Base-by-base conservation (phyloP, 2,329 filamentous ascomycete genomes). In the Aspergillus piperis region DNA sequence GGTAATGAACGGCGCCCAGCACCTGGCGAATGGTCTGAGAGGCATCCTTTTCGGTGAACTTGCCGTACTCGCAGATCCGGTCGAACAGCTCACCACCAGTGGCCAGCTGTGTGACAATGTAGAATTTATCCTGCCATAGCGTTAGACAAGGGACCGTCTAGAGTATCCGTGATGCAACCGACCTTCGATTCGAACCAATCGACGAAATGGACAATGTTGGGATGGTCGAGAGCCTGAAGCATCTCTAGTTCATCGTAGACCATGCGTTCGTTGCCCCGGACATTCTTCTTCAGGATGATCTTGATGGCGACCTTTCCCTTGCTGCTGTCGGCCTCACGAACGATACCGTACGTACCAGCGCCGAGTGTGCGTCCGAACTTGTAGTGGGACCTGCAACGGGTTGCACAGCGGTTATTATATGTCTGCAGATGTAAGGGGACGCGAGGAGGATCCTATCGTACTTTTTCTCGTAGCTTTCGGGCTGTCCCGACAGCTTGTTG, bases 151-250 rank as follows among this genome's bases (percentile, higher is more conserved):
- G 32, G 1, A n/a, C 41, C 19, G 38, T 10, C 1, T 42, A 15
- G 15, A 6, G 25, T 8, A 8, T 15, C 10, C 10, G 21, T 19
- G 1, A 5, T 27, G 48, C 39, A 66, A 66, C 88, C 68, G 80
- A 96, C 92, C 80, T 92, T 91, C 59, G 94, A 98, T 81, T 99
- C 95, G 75, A 99, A 99, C 94, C 95, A 99, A 77, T 99, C 95
- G 69, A 95, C 90, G 74, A 99, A 99, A 69, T 89, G 89, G 80
- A 99, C 95, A 75, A 99, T 99, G 78, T 98, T 92, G 56, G 92
- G 90, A 76, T 99, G 95, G 73, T 92, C 86, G 73, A 99, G 86
- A 61, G 87, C 86, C 80, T 97, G 92, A 66, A 99, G 85, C 87
- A 99, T 92, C 68, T 92, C 86, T 70, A 99, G 84, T 81, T 99